phyloP scores from a whole-genome alignment of 352 stramenopile species.

The Phytophthora cactorum region DNA sequence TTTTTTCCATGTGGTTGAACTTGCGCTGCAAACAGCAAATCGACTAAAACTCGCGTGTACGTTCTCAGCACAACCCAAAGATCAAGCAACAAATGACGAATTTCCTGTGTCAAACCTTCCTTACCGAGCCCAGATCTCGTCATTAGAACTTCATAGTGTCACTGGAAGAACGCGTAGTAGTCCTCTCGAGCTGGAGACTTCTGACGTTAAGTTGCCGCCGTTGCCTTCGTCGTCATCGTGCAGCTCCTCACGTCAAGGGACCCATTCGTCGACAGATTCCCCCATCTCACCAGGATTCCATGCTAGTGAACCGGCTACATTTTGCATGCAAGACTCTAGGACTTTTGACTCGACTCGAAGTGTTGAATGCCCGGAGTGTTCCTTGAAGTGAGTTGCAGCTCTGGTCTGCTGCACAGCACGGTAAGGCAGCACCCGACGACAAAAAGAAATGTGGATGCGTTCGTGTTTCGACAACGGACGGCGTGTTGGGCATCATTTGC shows the following conservation, averaged over 20 bases:
- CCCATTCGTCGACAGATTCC: slow-evolving; percentile 31
- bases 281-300: slow-evolving; percentile 16
- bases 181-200: not conserved
- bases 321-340: not conserved
- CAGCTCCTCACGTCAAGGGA: slow-evolving; percentile 5
- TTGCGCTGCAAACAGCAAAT: slow-evolving; percentile 2
- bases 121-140: no score
- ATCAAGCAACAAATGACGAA: not conserved
- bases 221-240: slow-evolving; percentile 8
- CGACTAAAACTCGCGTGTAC: slow-evolving; percentile 1
- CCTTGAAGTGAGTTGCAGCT: not conserved
- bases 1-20: not conserved
- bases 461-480: slow-evolving; percentile 10
- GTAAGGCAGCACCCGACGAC: slow-evolving; percentile 19
- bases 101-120: no score
- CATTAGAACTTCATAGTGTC: no score
- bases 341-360: not conserved
- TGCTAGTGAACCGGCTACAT: slow-evolving; percentile 23
- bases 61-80: not conserved
- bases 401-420: slow-evolving; percentile 7
- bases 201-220: not conserved
- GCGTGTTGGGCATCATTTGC: slow-evolving; percentile 26
- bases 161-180: no score
- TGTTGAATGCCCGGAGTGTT: not conserved
- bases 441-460: slow-evolving; percentile 16